phyloP scores from a whole-genome alignment of 345 rosid genomes.

The Camelina hispida region DNA sequence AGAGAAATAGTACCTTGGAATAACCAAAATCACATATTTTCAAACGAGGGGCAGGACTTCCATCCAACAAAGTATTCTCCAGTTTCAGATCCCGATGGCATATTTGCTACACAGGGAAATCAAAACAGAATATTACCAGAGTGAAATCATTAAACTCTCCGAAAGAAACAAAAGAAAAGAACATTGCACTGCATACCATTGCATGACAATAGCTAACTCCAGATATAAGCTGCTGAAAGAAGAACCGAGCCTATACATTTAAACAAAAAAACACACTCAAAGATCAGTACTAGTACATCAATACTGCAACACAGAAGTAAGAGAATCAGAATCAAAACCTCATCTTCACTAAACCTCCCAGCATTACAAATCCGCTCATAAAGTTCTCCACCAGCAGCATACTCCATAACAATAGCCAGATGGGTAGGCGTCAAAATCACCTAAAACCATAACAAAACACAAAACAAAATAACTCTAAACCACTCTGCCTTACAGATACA shows the following conservation, averaged over 20 bases:
- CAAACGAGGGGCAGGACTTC: conserved; percentile 90
- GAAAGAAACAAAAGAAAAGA: conserved; percentile 2
- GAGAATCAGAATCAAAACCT: conserved; percentile 51
- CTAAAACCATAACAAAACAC: conserved; percentile 42
- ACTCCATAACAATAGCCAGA: conserved; percentile 97
- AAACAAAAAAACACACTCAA: neutral
- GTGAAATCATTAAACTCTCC: neutral
- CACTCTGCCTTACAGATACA: neutral
- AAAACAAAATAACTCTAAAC: neutral
- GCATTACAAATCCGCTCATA: conserved; percentile 86
- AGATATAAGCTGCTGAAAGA: conserved; percentile 96
- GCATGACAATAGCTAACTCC: conserved; percentile 97
- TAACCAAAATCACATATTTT: conserved; percentile 98
- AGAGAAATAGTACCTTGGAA: conserved; percentile 71
- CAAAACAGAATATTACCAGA: conserved; percentile 4
- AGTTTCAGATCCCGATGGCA: conserved; percentile 92
- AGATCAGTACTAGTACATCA: conserved; percentile 14
- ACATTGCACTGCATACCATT: conserved; percentile 59
- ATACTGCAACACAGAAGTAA: neutral
- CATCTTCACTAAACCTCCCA: conserved; percentile 90
- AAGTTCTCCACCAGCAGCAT: conserved; percentile 95
- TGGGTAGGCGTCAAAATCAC: conserved; percentile 92
- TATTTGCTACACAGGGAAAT: conserved; percentile 71
- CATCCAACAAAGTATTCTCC: conserved; percentile 91
- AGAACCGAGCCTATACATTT: conserved; percentile 78